Evolutionary conservation across 2,329 filamentous ascomycete species (phyloP).

Genomic region (Epichloe festucae): DNA sequence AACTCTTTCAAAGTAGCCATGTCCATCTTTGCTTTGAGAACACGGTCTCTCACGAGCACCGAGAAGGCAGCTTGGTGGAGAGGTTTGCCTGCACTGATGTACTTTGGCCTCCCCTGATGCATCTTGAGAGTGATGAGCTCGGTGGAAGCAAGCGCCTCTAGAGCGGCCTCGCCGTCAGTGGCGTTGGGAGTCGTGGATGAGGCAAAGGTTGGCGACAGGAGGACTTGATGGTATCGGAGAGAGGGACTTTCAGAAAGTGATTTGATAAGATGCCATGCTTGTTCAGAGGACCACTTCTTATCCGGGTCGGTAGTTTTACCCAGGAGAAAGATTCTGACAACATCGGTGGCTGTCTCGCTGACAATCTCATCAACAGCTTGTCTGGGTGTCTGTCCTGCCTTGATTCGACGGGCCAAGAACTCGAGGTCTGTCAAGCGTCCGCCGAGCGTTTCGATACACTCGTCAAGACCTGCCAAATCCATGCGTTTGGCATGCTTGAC

Average conservation of each 20-base stretch:
- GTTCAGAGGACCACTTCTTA: conserved; percentile 64
- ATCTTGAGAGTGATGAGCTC: conserved; percentile 73
- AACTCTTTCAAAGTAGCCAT: conserved; percentile 56
- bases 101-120: conserved; percentile 61
- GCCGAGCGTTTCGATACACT: conserved; percentile 68
- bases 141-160: conserved; percentile 70
- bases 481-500: conserved; percentile 11
- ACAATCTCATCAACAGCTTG: conserved; percentile 81
- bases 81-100: conserved; percentile 69
- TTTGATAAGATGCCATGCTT: conserved; percentile 84
- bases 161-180: conserved; percentile 55
- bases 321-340: conserved; percentile 84
- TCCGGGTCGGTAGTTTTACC: conserved; percentile 35
- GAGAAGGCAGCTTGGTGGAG: conserved; percentile 78
- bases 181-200: conserved; percentile 34
- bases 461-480: conserved; percentile 60
- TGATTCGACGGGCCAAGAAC: conserved; percentile 80
- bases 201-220: conserved; percentile 65
- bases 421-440: conserved; percentile 93
- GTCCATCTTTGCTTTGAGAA: conserved; percentile 61
- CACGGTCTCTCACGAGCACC: conserved; percentile 55
- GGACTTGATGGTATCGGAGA: conserved; percentile 74
- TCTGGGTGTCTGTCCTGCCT: conserved; percentile 69
- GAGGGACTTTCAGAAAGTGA: conserved; percentile 51
- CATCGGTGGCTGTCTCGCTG: conserved; percentile 76